Base-by-base conservation (phyloP, 2,329 filamentous ascomycete genomes). In the Pestalotiopsis sp. region DNA sequence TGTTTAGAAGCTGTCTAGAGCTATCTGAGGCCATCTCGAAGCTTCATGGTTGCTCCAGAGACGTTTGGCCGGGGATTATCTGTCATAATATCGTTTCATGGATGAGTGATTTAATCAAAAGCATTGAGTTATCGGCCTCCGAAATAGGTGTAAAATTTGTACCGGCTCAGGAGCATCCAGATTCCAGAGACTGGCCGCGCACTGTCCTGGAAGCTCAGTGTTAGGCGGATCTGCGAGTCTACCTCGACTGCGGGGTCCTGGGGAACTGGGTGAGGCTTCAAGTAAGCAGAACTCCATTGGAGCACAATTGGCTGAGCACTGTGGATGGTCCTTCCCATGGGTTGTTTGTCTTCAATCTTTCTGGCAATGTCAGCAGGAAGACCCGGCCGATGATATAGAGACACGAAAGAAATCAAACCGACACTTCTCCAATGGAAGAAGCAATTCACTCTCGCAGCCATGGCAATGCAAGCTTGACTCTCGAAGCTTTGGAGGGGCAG, bases 131-230 rank as follows among this genome's bases (percentile, higher is more conserved):
- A 25, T 52, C 31, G 39, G 36, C 31, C 66, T 67, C 66, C 66
- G 66, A 67, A 49, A 41, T 60, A 60, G 65, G 52, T 63, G 39
- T 25, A 67, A 62, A 67, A 62, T 67, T 67, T 63, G 17, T 56
- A 52, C 58, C 25, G 56, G 64, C 27, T 20, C 59, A 60, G n/a
- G 39, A 60, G 9, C 41, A 52, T 36, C 31, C 31, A 36, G 31
- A 36, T 0, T 2, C 17, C 13, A 14, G 27, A 57, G 63, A 67
- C 58, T 49, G 64, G 56, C 25, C 64, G 60, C 72, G 72, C 70
- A 73, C 70, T 74, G 71, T 74, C 70, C 62, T 68, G 68, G 68
- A 64, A 72, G 68, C 68, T 71, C 65, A 25, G 11, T 60, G 64
- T 66, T 66, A 66, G 64, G 23, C 23, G 56, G 52, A 31, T 20